phyloP scores from a whole-genome alignment of 352 stramenopile genomes.

The Detonula confervacea region DNA sequence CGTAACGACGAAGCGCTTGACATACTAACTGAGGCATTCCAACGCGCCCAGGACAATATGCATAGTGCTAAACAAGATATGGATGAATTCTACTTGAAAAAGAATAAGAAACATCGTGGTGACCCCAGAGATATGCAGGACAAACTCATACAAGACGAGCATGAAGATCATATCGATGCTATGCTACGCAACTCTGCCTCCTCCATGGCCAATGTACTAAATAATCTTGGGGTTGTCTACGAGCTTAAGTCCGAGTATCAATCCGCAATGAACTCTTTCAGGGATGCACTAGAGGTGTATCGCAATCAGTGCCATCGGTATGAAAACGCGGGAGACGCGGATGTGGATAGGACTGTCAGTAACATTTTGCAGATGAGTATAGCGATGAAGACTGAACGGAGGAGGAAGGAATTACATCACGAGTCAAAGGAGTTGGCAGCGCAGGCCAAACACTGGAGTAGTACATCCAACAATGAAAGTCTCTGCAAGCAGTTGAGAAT shows the following conservation, averaged over 20 bases:
- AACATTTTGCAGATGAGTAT: slow-evolving; percentile 67
- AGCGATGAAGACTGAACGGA: slow-evolving; percentile 35
- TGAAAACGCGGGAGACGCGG: slow-evolving; percentile 53
- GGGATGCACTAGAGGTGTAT: slow-evolving; percentile 55
- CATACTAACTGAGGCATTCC: slow-evolving; percentile 37
- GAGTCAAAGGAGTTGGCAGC: slow-evolving; percentile 32
- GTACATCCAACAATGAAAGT: slow-evolving; percentile 3
- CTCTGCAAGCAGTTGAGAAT: slow-evolving; percentile 33
- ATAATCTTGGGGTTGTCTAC: slow-evolving; percentile 60
- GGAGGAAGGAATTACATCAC: slow-evolving; percentile 46
- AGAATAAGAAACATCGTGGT: slow-evolving; percentile 6
- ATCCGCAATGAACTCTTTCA: slow-evolving; percentile 44
- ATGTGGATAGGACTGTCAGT: slow-evolving; percentile 55
- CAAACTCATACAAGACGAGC: slow-evolving; percentile 25
- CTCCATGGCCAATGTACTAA: slow-evolving; percentile 49
- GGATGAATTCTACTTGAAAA: slow-evolving; percentile 47
- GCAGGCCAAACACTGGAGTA: slow-evolving; percentile 6
- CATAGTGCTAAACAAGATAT: slow-evolving; percentile 41
- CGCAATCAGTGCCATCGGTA: slow-evolving; percentile 53
- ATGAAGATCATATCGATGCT: slow-evolving; percentile 40
- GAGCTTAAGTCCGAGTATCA: slow-evolving; percentile 51
- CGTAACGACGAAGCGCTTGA: slow-evolving; percentile 46
- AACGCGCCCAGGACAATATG: slow-evolving; percentile 25
- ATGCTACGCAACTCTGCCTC: slow-evolving; percentile 37
- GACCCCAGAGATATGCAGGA: neutral